A percentile compares a stretch with the other conserved stretches of the same genome.
Evolutionary conservation across 495 filamentous ascomycete species (phyloP).

Genomic region (Xylaria curta): DNA sequence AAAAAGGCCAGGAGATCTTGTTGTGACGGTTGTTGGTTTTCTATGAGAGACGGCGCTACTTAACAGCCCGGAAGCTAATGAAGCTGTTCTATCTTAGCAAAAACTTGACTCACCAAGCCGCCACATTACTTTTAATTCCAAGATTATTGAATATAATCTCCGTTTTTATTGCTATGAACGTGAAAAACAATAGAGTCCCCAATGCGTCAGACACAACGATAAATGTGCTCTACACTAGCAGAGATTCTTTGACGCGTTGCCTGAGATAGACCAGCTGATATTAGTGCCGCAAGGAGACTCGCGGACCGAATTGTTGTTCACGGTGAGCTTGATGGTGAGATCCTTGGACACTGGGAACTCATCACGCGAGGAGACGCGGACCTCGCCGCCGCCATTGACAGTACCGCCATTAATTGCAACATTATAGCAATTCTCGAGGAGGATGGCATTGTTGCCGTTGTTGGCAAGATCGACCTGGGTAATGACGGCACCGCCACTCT

Average conservation of each 20-base stretch:
- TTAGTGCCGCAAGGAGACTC: constrained; percentile 54
- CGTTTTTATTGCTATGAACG: too few species aligned
- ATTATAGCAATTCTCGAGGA: constrained; percentile 59
- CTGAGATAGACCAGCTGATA: constrained; percentile 47
- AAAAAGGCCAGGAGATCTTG: too few species aligned
- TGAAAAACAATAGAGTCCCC: too few species aligned
- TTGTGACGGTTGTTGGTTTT: too few species aligned
- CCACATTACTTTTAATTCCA: too few species aligned
- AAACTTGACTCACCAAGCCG: too few species aligned
- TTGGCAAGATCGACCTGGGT: constrained; percentile 45
- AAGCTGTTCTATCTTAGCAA: too few species aligned
- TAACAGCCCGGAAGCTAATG: too few species aligned
- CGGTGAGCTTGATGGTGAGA: constrained; percentile 47
- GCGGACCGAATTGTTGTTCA: constrained; percentile 48
- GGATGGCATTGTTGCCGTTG: constrained; percentile 56
- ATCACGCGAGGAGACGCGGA: constrained; percentile 47
- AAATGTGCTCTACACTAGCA: constrained; percentile 33
- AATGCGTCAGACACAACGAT: too few species aligned
- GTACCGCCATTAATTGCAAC: constrained; percentile 49
- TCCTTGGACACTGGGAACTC: constrained; percentile 54
- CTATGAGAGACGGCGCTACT: too few species aligned
- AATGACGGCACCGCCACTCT: constrained; percentile 50
- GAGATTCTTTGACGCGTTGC: constrained; percentile 43
- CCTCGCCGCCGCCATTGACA: constrained; percentile 53
- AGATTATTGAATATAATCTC: too few species aligned